Conservation (phyloP, 306 rosid genomes). For the Castanopsis chinensis region DNA sequence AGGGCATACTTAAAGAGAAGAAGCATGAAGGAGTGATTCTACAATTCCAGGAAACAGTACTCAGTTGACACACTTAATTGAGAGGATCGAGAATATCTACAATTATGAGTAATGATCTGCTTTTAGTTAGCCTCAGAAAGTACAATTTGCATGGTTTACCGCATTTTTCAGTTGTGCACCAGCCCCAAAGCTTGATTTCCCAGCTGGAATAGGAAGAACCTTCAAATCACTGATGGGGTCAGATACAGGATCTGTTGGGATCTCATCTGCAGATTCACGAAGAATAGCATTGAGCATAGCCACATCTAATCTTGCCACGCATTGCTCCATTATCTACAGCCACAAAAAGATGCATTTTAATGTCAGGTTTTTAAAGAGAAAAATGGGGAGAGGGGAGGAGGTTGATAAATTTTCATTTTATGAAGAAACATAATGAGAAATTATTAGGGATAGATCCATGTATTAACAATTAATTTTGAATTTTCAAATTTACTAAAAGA, state of each 20-base stretch:
- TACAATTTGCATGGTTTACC: conserved; percentile 44
- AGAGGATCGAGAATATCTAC: not conserved
- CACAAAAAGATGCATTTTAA: conserved; percentile 16
- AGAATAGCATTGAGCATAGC: conserved; percentile 99
- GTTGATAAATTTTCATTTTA: not conserved
- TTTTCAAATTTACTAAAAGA: not conserved
- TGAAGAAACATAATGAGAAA: not conserved
- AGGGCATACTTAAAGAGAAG: not conserved
- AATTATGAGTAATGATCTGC: not conserved
- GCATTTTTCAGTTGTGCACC: conserved; percentile 94
- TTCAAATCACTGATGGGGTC: conserved; percentile 85
- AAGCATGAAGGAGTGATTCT: not conserved
- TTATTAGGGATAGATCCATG: not conserved
- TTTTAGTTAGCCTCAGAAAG: conserved; percentile 3
- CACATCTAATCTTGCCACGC: conserved; percentile 86
- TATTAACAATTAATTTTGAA: not conserved
- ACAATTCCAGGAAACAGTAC: not conserved
- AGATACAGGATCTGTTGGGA: conserved; percentile 92
- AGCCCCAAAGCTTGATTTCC: conserved; percentile 82
- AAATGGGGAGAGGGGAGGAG: not conserved
- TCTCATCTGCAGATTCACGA: conserved; percentile 85
- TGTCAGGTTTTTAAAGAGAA: conserved; percentile 4
- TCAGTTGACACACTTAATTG: not conserved
- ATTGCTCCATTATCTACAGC: conserved; percentile 91
- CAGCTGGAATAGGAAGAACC: conserved; percentile 84